These are phyloP conservation scores for Aristolochia californica DNA, from an alignment of 164 flowering plant genomes.

Conservation along the genomic window DNA sequence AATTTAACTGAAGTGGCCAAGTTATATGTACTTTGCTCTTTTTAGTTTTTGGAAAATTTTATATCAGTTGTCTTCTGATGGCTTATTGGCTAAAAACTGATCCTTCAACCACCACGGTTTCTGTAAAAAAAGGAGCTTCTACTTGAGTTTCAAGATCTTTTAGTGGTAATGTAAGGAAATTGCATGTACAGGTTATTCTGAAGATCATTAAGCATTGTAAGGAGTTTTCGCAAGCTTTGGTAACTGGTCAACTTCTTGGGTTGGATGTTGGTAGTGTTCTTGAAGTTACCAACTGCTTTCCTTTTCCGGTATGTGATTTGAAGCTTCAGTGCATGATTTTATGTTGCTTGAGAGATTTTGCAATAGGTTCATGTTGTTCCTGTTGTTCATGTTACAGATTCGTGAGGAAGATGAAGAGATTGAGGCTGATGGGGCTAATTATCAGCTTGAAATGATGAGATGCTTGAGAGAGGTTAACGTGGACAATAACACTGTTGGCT, in stretches of 20 bases:
- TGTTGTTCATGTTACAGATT: conserved; percentile 27
- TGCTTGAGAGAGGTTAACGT: conserved; percentile 98
- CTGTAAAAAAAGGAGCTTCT: neutral
- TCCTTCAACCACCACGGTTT: no score
- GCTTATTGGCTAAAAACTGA: no score
- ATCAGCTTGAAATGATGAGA: conserved; percentile 99
- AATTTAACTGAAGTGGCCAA: no score
- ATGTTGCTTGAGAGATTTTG: neutral
- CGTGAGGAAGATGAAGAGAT: conserved; percentile 94
- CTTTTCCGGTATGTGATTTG: conserved; percentile 66
- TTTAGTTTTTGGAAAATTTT: no score
- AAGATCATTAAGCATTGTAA: conserved; percentile 96
- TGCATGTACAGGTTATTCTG: conserved; percentile 49
- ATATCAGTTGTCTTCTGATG: no score
- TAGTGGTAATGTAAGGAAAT: neutral
- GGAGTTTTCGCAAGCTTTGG: conserved; percentile 80
- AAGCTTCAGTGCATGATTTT: neutral
- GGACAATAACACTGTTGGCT: conserved; percentile 90
- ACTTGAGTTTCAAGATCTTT: neutral
- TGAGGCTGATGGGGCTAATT: conserved; percentile 99
- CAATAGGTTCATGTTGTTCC: neutral
- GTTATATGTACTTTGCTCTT: no score
- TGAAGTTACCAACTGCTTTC: conserved; percentile 95
- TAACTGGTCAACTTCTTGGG: conserved; percentile 93
- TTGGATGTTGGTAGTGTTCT: conserved; percentile 97